Conservation (phyloP, 2,329 filamentous ascomycete genomes). For the Tolypocladium paradoxum region DNA sequence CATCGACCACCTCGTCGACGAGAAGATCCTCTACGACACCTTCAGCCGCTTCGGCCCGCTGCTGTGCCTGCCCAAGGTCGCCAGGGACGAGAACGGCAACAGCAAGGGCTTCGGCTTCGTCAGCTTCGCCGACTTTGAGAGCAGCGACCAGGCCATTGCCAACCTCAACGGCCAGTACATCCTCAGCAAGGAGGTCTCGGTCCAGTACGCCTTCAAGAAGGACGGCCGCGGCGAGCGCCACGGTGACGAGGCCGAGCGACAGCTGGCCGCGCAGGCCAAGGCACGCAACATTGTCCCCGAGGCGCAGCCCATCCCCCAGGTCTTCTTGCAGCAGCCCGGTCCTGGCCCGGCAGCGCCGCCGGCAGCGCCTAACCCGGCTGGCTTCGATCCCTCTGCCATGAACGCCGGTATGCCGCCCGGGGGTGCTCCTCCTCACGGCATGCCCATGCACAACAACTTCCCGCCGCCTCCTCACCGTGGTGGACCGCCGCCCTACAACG, state of each 20-base stretch:
- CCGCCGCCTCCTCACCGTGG: conserved; percentile 19
- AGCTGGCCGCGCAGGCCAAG: conserved; percentile 83
- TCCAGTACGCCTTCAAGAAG: conserved; percentile 99
- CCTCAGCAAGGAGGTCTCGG: conserved; percentile 91
- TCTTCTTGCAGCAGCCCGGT: conserved; percentile 42
- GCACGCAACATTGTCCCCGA: conserved; percentile 87
- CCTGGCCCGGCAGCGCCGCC: conserved; percentile 1
- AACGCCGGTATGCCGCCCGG: conserved; percentile 10
- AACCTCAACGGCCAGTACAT: conserved; percentile 96
- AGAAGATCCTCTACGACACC: conserved; percentile 89
- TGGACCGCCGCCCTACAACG: conserved; percentile 24
- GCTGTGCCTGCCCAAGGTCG: conserved; percentile 77
- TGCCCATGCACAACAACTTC: conserved; percentile 27
- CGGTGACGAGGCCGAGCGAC: conserved; percentile 85
- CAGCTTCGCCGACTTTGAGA: conserved; percentile 85
- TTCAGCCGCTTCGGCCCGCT: conserved; percentile 88
- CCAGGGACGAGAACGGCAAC: conserved; percentile 76
- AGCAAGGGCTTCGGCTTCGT: conserved; percentile 97
- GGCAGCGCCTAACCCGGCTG: conserved; percentile 12
- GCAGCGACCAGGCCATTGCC: conserved; percentile 79
- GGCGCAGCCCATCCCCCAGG: conserved; percentile 63
- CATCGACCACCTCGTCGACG: conserved; percentile 85
- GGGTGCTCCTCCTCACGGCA: conserved; percentile 20
- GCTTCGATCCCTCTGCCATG: conserved; percentile 25
- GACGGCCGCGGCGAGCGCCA: conserved; percentile 95